Base-by-base conservation (phyloP, 2,329 filamentous ascomycete species). In the Colletotrichum neosansevieriae region DNA sequence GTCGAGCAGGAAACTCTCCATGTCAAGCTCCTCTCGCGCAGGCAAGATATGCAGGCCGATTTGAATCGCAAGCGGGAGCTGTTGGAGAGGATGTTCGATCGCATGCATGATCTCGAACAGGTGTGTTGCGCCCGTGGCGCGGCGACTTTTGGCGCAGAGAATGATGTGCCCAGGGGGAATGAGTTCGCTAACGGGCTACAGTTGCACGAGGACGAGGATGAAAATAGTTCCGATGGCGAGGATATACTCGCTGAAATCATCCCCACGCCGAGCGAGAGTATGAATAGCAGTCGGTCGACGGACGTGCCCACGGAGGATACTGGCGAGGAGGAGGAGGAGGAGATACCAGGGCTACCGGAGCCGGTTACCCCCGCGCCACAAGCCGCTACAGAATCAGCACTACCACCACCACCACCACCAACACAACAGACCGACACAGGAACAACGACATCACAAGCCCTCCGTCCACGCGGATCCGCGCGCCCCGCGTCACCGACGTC, bases 41-140 rank as follows among this genome's bases (percentile, higher is more conserved):
- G 88, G 72, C 83, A 88, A 70, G 86, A 90, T 66, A 76, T 86
- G 17, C 91, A 93, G 77, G 79, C 82, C 21, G 89, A 92, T 70
- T 81, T 95, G 36, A 84, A 87, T 69, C 80, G 81, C 49, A 92
- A 93, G 74, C 86, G 90, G 65, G 89, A 92, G 40, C 76, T 88
- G 5, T 83, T 94, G 58, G 91, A 92, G 73, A 83, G 86, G 61
- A 78, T 95, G 47, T 82, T 87, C 49, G 88, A 92, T 72, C 83
- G 90, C 42, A 78, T 95, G 70, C 83, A 89, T 67, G 92, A 94
- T 73, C 76, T 94, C 10, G 86, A 89, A 72, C 88, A 92, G 29
- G 29, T 29, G 29, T 29, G 72, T 84, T 92, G 65, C 79, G 75
- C 75, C 7, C 5, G n/a, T 3, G n/a, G 12, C 36, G n/a, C n/a